Evolutionary conservation across 805 yeast genomes (phyloP).

Genomic region (Kodamaea kaohsiungensis): DNA sequence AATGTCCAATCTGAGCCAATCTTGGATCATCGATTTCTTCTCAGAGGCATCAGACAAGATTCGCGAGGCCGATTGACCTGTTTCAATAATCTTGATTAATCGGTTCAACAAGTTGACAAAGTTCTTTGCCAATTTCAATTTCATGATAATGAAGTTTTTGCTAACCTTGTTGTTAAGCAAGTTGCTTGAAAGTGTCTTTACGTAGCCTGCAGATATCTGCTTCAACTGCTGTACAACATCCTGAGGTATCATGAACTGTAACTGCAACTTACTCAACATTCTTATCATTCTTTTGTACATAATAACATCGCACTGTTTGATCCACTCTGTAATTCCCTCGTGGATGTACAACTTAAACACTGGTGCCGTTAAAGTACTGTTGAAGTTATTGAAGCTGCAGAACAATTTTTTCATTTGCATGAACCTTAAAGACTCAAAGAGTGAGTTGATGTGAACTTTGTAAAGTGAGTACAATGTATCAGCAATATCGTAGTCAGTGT

Average conservation of each 20-base stretch:
- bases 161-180: conserved; percentile 46
- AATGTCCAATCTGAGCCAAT: conserved; percentile 58
- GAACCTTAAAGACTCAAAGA: conserved; percentile 66
- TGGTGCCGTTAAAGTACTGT: conserved; percentile 57
- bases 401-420: conserved; percentile 66
- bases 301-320: conserved; percentile 63
- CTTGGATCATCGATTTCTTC: conserved; percentile 51
- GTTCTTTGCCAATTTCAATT: conserved; percentile 52
- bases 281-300: conserved; percentile 56
- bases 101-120: conserved; percentile 56
- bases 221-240: conserved; percentile 56
- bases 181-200: conserved; percentile 45
- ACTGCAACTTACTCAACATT: conserved; percentile 60
- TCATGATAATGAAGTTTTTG: conserved; percentile 48
- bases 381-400: conserved; percentile 53
- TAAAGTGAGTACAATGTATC: conserved; percentile 64
- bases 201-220: conserved; percentile 50
- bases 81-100: conserved; percentile 53
- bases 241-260: conserved; percentile 54
- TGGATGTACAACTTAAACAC: conserved; percentile 58
- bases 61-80: conserved; percentile 50
- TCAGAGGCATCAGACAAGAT: conserved; percentile 47
- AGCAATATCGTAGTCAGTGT: conserved; percentile 56
- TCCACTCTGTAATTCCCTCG: conserved; percentile 58
- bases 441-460: conserved; percentile 59